phyloP scores from a whole-genome alignment of 2,329 filamentous ascomycete genomes.

The Talaromyces sp. region DNA sequence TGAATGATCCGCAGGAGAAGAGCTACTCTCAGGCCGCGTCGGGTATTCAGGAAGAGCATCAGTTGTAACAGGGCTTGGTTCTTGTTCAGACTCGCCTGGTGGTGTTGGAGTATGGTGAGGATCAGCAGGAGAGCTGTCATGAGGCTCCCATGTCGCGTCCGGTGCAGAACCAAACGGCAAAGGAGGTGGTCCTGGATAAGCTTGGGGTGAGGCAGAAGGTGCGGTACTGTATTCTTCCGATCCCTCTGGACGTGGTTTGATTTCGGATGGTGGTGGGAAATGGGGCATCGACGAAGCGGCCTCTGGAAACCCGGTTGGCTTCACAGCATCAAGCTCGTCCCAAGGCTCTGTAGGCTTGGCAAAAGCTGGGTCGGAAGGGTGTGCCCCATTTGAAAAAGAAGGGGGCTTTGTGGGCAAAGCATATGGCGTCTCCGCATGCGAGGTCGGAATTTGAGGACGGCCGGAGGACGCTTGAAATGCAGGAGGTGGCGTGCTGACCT shows the following conservation, averaged over 20 bases:
- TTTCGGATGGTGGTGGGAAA: neutral
- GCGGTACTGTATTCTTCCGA: neutral
- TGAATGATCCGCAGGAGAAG: neutral
- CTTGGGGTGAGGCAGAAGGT: neutral
- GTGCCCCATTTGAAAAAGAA: neutral
- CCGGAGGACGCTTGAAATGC: neutral
- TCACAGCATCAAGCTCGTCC: neutral
- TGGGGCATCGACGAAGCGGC: neutral
- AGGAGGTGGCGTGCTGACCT: neutral
- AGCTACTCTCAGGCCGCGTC: too few relatives aligned
- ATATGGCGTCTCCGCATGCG: neutral
- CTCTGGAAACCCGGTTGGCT: neutral
- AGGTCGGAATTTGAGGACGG: neutral
- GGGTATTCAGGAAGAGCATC: neutral
- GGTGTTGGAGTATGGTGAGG: neutral
- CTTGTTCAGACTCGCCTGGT: neutral
- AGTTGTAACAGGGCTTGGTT: neutral
- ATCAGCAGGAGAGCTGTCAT: neutral
- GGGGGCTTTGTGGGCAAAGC: neutral
- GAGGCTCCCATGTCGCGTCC: neutral
- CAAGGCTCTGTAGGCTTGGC: neutral
- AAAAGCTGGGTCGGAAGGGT: neutral
- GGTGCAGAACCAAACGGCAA: neutral
- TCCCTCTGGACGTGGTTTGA: neutral
- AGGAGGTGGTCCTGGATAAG: neutral